Percentiles rank a stretch among this genome's conserved stretches.
Evolutionary conservation across 148 eudicot genomes (phyloP).

Genomic region (Spergularia marina): DNA sequence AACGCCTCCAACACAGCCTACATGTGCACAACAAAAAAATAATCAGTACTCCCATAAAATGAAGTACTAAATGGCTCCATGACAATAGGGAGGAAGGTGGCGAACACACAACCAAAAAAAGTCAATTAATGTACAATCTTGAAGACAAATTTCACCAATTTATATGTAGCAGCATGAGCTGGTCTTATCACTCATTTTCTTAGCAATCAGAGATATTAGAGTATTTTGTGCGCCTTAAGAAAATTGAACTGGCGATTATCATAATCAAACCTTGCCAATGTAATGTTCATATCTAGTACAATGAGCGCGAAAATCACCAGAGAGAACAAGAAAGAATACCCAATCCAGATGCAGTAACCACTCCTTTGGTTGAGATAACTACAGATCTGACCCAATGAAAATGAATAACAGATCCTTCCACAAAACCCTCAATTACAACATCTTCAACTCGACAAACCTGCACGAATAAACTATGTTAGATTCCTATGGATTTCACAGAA

Average conservation of each 20-base stretch:
- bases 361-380: slow-evolving; percentile 51
- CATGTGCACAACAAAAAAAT: slow-evolving; percentile 11
- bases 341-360: slow-evolving; percentile 75
- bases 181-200: neutral
- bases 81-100: neutral
- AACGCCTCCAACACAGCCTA: slow-evolving; percentile 79
- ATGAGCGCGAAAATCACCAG: neutral
- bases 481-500: neutral
- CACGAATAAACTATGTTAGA: slow-evolving; percentile 28
- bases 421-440: slow-evolving; percentile 52
- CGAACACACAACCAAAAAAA: neutral
- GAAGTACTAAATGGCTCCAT: slow-evolving; percentile 1
- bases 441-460: slow-evolving; percentile 96
- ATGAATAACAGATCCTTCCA: slow-evolving; percentile 91
- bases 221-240: neutral
- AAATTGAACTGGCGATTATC: neutral
- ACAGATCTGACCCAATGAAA: slow-evolving; percentile 85
- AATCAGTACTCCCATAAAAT: neutral
- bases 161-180: neutral
- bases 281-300: slow-evolving; percentile 7
- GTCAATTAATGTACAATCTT: neutral
- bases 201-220: neutral
- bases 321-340: slow-evolving; percentile 46
- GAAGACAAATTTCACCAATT: neutral
- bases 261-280: neutral